Base-by-base conservation (phyloP, 768 basidiomycete species). In the Mycena alexandri region DNA sequence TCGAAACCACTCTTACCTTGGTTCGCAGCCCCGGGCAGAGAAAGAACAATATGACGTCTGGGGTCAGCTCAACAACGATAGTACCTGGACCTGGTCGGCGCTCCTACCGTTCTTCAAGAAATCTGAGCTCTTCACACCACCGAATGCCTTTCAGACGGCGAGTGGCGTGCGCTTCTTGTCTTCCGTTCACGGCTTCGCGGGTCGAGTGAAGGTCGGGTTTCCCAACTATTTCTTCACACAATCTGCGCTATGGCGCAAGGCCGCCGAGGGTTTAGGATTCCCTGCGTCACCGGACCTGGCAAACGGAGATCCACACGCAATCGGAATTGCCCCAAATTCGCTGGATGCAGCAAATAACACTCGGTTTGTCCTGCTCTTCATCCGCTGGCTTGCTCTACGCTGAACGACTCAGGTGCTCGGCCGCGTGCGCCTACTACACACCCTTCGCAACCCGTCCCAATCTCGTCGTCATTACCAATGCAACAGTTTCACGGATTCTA, bases 61-160 rank as follows among this genome's bases (percentile, higher is more conserved):
- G 79, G 74, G 75, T 4, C 59, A 61, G 33, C 71, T 80, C 41
- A 76, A 77, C 66, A 69, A 75, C 66, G 76, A 77, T 46, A 63
- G 68, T 11, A 65, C 63, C 29, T 79, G 79, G 76, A 75, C 73
- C 2, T 87, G 85, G 85, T 77, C 83, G 51, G 75, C 70, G 25
- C 71, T 86, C 51, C 81, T 83, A 58, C 78, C 77, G 2, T 81
- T 76, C 68, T 85, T 87, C 79, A 82, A 83, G 70, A 80, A 81
- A 66, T 79, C 86, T n/a, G 90, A 92, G 73, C 82, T 79, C 24
- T 89, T 87, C 75, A 85, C 85, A 0, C 80, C 85, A 0, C 89
- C 90, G 1, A 76, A 76, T 46, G 66, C 68, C 9, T 70, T 72
- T 22, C 80, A 81, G 51, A 42, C 58, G 5, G 61, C 69, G 11